Evolutionary conservation across 208 protist species (phyloP).

Genomic region (Crithidia sp.): DNA sequence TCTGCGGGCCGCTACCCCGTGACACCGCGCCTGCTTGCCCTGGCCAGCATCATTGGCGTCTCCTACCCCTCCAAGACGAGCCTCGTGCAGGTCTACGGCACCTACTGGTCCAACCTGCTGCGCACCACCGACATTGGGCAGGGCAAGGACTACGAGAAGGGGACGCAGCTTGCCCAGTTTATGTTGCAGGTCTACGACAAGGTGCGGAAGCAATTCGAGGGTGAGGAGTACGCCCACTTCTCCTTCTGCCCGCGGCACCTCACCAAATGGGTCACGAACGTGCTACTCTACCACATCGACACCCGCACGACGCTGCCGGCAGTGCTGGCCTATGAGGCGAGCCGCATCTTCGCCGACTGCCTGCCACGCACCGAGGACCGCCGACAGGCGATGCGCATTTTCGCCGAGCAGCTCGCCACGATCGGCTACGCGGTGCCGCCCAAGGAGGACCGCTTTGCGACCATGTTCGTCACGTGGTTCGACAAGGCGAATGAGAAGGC

Average conservation of each 20-base stretch:
- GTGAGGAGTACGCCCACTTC: slow-evolving; percentile 96
- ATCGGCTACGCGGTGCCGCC: slow-evolving; percentile 82
- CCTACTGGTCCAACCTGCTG: slow-evolving; percentile 88
- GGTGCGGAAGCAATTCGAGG: slow-evolving; percentile 89
- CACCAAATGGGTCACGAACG: slow-evolving; percentile 92
- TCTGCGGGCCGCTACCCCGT: slow-evolving; percentile 94
- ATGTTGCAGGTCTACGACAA: slow-evolving; percentile 95
- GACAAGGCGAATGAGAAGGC: slow-evolving; percentile 32
- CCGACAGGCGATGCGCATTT: slow-evolving; percentile 62
- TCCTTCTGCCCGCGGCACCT: slow-evolving; percentile 96
- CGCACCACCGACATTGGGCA: slow-evolving; percentile 53
- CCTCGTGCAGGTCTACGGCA: slow-evolving; percentile 92
- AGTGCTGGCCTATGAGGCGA: slow-evolving; percentile 93
- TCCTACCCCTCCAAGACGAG: slow-evolving; percentile 90
- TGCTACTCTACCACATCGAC: slow-evolving; percentile 94
- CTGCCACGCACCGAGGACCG: slow-evolving; percentile 87
- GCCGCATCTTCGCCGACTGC: slow-evolving; percentile 94
- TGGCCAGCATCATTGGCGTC: slow-evolving; percentile 92
- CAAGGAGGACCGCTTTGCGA: slow-evolving; percentile 75
- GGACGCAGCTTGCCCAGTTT: slow-evolving; percentile 88
- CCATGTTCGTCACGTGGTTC: slow-evolving; percentile 91
- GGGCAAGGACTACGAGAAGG: slow-evolving; percentile 73
- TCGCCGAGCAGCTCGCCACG: slow-evolving; percentile 82
- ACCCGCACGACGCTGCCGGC: slow-evolving; percentile 87
- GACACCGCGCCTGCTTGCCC: slow-evolving; percentile 94